Conservation (phyloP, 148 eudicot genomes). For the Euryodendron excelsum region DNA sequence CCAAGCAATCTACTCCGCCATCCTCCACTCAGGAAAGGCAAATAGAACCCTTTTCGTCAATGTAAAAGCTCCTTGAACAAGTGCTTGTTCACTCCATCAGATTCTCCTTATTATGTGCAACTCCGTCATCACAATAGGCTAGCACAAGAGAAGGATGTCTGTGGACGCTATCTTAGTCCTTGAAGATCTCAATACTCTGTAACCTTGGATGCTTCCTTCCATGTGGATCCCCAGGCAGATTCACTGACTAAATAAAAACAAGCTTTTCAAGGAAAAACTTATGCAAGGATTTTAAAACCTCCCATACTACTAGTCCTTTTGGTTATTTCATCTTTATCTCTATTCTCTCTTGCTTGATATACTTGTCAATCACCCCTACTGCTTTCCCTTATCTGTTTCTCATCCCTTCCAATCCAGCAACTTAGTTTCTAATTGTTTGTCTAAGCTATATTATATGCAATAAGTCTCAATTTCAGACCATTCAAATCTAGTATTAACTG, state of each 20-base stretch:
- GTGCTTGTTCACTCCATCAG: not conserved
- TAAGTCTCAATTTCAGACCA: not conserved
- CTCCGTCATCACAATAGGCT: not conserved
- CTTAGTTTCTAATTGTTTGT: not conserved
- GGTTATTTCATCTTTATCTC: not conserved
- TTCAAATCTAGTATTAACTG: not conserved
- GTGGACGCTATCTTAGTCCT: not conserved
- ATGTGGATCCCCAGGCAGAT: not conserved
- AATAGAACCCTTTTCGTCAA: not conserved
- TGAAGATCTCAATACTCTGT: not conserved
- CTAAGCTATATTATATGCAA: not conserved
- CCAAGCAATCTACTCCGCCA: not conserved
- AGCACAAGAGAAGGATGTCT: not conserved
- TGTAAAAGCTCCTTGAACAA: not conserved
- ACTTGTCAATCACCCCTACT: not conserved
- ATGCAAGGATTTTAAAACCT: not conserved
- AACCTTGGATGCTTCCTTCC: not conserved
- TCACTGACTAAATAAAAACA: not conserved
- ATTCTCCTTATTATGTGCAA: not conserved
- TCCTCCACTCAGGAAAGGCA: not conserved
- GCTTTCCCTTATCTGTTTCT: not conserved
- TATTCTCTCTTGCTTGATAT: not conserved
- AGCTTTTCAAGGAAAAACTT: not conserved
- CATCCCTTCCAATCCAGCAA: not conserved
- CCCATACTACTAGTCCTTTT: not conserved